These are phyloP conservation scores for Colletotrichum graminicola DNA, from an alignment of 2,329 filamentous ascomycete genomes.

Conservation along the genomic window DNA sequence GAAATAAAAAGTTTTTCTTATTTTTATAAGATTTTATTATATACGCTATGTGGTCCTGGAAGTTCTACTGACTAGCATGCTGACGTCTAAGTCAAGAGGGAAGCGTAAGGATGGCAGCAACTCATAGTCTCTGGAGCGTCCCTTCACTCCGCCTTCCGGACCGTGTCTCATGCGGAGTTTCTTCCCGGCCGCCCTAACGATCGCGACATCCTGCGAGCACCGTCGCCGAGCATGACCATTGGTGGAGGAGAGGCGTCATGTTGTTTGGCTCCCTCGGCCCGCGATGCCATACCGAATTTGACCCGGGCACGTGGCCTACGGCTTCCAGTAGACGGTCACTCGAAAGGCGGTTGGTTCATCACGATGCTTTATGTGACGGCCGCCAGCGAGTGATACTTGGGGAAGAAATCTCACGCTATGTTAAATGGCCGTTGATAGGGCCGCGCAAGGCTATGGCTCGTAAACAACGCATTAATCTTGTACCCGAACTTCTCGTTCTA, in stretches of 20 bases:
- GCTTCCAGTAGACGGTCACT: constrained; percentile 37
- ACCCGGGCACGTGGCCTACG: constrained; percentile 20
- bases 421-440: not conserved
- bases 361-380: constrained; percentile 13
- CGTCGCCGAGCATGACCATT: not conserved
- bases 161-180: constrained; percentile 11
- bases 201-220: constrained; percentile 8
- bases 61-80: not conserved
- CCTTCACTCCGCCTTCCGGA: not conserved
- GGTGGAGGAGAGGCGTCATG: not conserved
- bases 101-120: constrained; percentile 6
- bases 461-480: constrained; percentile 13
- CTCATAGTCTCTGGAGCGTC: not conserved
- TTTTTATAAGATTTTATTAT: too few relatives aligned
- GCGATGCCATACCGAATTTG: constrained; percentile 13
- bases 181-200: constrained; percentile 16
- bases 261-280: not conserved
- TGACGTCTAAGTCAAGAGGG: constrained; percentile 22
- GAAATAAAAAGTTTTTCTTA: too few relatives aligned
- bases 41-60: not conserved
- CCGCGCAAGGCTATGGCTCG: constrained; percentile 16
- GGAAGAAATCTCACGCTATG: constrained; percentile 3
- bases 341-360: not conserved
- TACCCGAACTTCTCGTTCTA: constrained; percentile 1
- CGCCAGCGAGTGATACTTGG: constrained; percentile 18